Percentiles rank a stretch among this genome's conserved stretches.
Evolutionary conservation across 352 stramenopile species (phyloP).

Genomic region (Phytophthora rubi): DNA sequence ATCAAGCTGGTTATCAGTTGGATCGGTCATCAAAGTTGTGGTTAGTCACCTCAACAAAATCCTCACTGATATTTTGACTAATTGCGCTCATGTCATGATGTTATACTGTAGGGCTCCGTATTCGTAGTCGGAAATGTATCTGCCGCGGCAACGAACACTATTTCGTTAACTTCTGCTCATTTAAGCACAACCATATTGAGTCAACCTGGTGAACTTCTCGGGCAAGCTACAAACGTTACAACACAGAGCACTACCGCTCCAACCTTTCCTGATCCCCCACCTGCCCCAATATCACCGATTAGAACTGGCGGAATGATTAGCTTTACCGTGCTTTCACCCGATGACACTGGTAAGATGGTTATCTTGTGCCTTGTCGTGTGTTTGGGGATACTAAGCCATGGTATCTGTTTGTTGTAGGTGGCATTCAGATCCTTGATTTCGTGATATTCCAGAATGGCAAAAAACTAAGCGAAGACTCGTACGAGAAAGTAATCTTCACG

Average conservation of each 20-base stretch:
- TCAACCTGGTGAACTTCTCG: slow-evolving; percentile 32
- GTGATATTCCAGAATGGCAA: slow-evolving; percentile 45
- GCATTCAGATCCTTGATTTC: slow-evolving; percentile 54
- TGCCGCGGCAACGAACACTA: slow-evolving; percentile 31
- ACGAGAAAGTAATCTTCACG: slow-evolving; percentile 10
- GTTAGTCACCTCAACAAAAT: slow-evolving; percentile 19
- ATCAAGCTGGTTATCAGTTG: slow-evolving; percentile 31
- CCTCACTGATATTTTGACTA: not conserved
- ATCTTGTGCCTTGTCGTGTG: not conserved
- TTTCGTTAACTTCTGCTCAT: slow-evolving; percentile 43
- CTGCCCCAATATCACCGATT: slow-evolving; percentile 33
- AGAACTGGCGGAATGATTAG: slow-evolving; percentile 56
- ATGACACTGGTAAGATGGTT: slow-evolving; percentile 47
- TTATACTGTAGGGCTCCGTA: slow-evolving; percentile 18
- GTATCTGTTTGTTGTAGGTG: slow-evolving; percentile 30
- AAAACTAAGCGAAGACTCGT: slow-evolving; percentile 25
- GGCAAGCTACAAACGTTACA: slow-evolving; percentile 35
- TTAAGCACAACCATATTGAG: slow-evolving; percentile 34
- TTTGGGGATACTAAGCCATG: slow-evolving; percentile 4
- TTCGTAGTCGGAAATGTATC: slow-evolving; percentile 53
- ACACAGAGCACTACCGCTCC: slow-evolving; percentile 43
- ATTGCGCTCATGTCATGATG: not conserved
- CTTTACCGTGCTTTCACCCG: slow-evolving; percentile 34
- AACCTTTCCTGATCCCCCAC: slow-evolving; percentile 43
- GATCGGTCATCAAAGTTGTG: slow-evolving; percentile 46